Base-by-base conservation (phyloP, 495 filamentous ascomycete genomes). In the Penicillium bovifimosum region DNA sequence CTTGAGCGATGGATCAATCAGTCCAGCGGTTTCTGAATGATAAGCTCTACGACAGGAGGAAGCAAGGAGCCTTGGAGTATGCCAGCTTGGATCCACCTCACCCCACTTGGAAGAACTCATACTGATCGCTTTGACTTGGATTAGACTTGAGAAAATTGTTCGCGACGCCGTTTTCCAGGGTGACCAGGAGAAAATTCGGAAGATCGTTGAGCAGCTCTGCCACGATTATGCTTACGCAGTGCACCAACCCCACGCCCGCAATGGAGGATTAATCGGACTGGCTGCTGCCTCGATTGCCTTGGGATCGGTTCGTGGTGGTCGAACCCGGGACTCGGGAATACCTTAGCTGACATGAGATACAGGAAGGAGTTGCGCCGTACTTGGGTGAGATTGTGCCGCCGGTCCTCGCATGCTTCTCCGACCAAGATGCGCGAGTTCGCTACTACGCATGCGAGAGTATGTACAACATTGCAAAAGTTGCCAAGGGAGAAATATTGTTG, bases 401-500 rank as follows among this genome's bases (percentile, higher is more conserved):
- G 16, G 95, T 99, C 5, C 79, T 99, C n/a, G 95, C 95, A 42
- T 99, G 95, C 75, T 99, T 99, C 67, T 86, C 86, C 17, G 95
- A 99, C 60, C 93, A 97, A 75, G 95, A 99, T 85, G 95, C 95
- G 17, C 80, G 95, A 45, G 95, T 99, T 14, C 84, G 95, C 47
- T 99, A 99, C 67, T 99, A 99, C 70, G 95, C 95, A 41, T 99
- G 95, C 72, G 95, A 99, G 79, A 93, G 91, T 71, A 99, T 99
- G 95, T 99, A 99, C 68, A 99, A 99, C 62, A 97, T 99, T 62
- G 91, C 95, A 55, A 98, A 98, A 74, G 93, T 97, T 8, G 93
- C 95, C 18, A 99, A 99, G 67, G 95, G 95, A 39, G 95, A 99
- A 66, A 93, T 96, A 28, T 66, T 97, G 54, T 78, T 91, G 17